These are phyloP conservation scores for Tulasnella sp. DNA, from an alignment of 768 basidiomycete genomes.

Conservation along the genomic window DNA sequence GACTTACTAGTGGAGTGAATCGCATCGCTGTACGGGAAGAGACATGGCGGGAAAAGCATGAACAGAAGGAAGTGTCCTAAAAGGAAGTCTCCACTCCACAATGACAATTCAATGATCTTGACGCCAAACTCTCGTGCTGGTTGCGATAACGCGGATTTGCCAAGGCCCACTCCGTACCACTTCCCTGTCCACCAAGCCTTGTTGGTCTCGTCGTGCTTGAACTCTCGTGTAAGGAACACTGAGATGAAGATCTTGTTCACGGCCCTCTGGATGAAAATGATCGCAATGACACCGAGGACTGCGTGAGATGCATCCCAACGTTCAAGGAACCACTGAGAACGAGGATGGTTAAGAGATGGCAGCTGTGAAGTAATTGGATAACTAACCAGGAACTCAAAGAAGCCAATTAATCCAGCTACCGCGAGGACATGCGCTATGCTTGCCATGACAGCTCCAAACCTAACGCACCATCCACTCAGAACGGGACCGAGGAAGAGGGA, in stretches of 20 bases:
- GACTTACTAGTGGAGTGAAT: slow-evolving; percentile 83
- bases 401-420: slow-evolving; percentile 67
- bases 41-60: slow-evolving; percentile 77
- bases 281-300: slow-evolving; percentile 83
- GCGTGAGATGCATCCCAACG: slow-evolving; percentile 86
- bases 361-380: slow-evolving; percentile 4
- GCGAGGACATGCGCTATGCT: slow-evolving; percentile 77
- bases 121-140: slow-evolving; percentile 95
- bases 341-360: slow-evolving; percentile 20
- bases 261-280: slow-evolving; percentile 84
- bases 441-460: slow-evolving; percentile 89
- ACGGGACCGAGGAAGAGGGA: slow-evolving; percentile 91
- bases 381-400: slow-evolving; percentile 92
- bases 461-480: slow-evolving; percentile 70
- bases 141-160: slow-evolving; percentile 88
- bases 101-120: slow-evolving; percentile 91
- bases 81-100: slow-evolving; percentile 93
- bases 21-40: slow-evolving; percentile 86
- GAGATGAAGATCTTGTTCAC: slow-evolving; percentile 90
- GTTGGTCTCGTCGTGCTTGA: slow-evolving; percentile 99
- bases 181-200: slow-evolving; percentile 98
- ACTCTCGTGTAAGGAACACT: slow-evolving; percentile 90
- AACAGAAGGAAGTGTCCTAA: slow-evolving; percentile 80
- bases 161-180: slow-evolving; percentile 94
- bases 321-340: slow-evolving; percentile 83